Evolutionary conservation across 257 asterid species (phyloP), one percentile per base, ranked within the genome.

Genomic region (Ilex aquifolium): DNA sequence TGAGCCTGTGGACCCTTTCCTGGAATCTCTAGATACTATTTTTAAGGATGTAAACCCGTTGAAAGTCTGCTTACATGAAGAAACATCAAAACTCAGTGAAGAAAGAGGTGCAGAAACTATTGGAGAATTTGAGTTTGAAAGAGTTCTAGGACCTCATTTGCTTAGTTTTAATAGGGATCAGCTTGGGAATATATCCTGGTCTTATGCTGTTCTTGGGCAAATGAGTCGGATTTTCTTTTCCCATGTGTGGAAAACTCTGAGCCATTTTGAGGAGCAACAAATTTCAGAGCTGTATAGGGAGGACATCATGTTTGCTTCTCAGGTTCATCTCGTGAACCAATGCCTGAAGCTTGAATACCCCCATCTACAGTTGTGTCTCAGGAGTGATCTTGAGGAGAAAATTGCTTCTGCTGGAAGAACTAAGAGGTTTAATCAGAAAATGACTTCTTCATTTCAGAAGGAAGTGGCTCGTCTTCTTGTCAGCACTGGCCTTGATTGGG

Each of bases 401-500:
- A 59, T 89, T 48, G 70, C 80, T 27, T 74, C 69, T 46, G 92
- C 95, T 44, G 91, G 95, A 54, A 85, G 72, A 74, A 81, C 96
- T 6, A 90, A 83, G 79, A 83, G 83, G 77, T 93, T 87, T 69
- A 93, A 82, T 69, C 85, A 82, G 76, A 89, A 82, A 77, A 82
- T 84, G 66, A 89, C 88, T 11, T 92, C 99, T 13, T 89, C 99
- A 10, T 87, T 93, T 55, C 97, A 93, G 75, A 85, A 90, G 87
- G 99, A 89, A 83, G 97, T 93, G 64, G 75, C 74, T 32, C 91
- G 95, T 62, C 94, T 89, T 69, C 97, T 93, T 55, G 84, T 87
- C 51, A 87, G 96, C 73, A 93, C 99, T 7, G 99, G 99, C 52
- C 69, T 87, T 56, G 88, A 87, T 52, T 89, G 99, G 99, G 80